A percentile compares a stretch with the other conserved stretches of the same genome.
phyloP scores from a whole-genome alignment of 768 basidiomycete genomes.

The Agaricus subrufescens region DNA sequence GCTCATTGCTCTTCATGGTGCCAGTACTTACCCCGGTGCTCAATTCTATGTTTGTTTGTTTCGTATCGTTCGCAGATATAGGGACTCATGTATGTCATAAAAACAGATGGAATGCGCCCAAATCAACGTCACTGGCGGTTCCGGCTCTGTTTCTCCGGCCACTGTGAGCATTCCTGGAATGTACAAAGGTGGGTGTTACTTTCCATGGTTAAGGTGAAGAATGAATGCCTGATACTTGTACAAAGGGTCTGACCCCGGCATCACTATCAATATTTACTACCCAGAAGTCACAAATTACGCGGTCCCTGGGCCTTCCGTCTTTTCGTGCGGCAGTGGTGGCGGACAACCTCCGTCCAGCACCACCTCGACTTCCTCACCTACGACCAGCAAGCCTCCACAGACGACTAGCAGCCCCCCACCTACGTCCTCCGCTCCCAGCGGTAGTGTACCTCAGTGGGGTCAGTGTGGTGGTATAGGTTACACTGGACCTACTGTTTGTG shows the following conservation, averaged over 20 bases:
- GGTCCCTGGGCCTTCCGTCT: slow-evolving; percentile 31
- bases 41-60: slow-evolving; percentile 43
- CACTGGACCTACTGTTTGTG: slow-evolving; percentile 16
- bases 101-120: slow-evolving; percentile 45
- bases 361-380: slow-evolving; percentile 12
- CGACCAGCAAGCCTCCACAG: slow-evolving; percentile 15
- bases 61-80: background rate
- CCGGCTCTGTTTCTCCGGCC: slow-evolving; percentile 33
- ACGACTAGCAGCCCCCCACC: slow-evolving; percentile 1
- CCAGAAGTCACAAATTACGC: slow-evolving; percentile 6
- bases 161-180: slow-evolving; percentile 46
- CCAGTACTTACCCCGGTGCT: slow-evolving; percentile 43
- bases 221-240: background rate
- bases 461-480: slow-evolving; percentile 36
- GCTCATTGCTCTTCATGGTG: slow-evolving; percentile 39
- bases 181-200: slow-evolving; percentile 27
- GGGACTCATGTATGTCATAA: slow-evolving; percentile 8
- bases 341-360: slow-evolving; percentile 9
- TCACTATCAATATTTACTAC: slow-evolving; percentile 14
- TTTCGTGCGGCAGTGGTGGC: slow-evolving; percentile 28
- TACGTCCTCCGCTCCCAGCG: background rate
- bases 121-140: slow-evolving; percentile 38
- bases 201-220: background rate
- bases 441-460: slow-evolving; percentile 34
- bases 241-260: slow-evolving; percentile 10